A percentile compares a stretch with the other conserved stretches of the same genome.
Conservation (phyloP, 441 rosid species). For the Rhodomyrtus psidioides region DNA sequence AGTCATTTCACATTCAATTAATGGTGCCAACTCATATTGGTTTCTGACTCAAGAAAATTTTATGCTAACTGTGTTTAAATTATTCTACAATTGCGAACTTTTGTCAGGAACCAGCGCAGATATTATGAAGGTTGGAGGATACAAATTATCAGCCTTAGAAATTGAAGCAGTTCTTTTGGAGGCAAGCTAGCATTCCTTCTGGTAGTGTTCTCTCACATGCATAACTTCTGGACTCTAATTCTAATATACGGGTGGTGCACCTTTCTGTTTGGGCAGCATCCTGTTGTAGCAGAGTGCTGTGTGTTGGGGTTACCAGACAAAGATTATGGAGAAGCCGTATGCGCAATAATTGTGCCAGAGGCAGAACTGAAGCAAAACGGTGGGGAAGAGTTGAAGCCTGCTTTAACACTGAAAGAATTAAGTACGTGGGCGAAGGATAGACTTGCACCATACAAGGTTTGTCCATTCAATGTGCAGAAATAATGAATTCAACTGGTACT, state of each 20-base stretch:
- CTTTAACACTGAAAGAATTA: constrained; percentile 73
- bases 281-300: constrained; percentile 75
- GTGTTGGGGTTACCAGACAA: constrained; percentile 88
- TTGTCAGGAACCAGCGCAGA: constrained; percentile 84
- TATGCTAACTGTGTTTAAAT: background rate
- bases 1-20: background rate
- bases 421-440: constrained; percentile 84
- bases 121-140: constrained; percentile 97
- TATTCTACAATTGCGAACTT: background rate
- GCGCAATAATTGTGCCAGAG: constrained; percentile 64
- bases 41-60: background rate
- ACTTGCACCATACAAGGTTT: constrained; percentile 98
- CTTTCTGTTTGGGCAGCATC: constrained; percentile 50
- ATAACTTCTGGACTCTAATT: background rate
- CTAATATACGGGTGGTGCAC: background rate
- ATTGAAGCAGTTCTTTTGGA: constrained; percentile 86
- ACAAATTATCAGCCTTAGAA: constrained; percentile 91
- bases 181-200: constrained; percentile 32
- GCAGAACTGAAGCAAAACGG: constrained; percentile 35
- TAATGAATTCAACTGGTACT: background rate
- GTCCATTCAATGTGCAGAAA: background rate
- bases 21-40: background rate
- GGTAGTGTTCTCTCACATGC: background rate
- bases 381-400: constrained; percentile 40
- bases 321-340: constrained; percentile 82